Percentiles rank a stretch among this genome's conserved stretches.
Conservation (phyloP, 192 early-diverging fungal species). For the Rhizophagus sp. region DNA sequence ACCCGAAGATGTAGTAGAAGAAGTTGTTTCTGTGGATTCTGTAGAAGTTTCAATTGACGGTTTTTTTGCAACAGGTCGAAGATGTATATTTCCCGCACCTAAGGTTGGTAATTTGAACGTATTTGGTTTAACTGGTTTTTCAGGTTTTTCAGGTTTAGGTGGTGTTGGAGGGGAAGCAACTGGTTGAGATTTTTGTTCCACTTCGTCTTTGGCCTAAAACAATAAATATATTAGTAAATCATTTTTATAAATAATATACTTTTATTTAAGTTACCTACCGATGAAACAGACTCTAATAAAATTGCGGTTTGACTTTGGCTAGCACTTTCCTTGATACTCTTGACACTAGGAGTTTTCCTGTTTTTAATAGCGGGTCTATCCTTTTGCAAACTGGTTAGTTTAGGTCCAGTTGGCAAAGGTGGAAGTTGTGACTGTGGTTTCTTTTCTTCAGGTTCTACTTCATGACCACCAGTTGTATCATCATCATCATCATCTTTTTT, state of each 20-base stretch:
- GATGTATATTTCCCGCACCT: slow-evolving; percentile 26
- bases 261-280: background rate
- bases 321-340: background rate
- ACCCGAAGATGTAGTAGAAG: background rate
- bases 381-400: background rate
- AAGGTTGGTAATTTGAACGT: slow-evolving; percentile 42
- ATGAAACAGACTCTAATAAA: slow-evolving; percentile 9
- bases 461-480: slow-evolving; percentile 25
- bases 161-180: slow-evolving; percentile 17
- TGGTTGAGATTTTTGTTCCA: slow-evolving; percentile 8
- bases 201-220: slow-evolving; percentile 14
- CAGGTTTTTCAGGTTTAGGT: slow-evolving; percentile 35
- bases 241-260: background rate
- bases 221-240: background rate
- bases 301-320: background rate
- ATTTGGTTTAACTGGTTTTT: slow-evolving; percentile 43
- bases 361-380: slow-evolving; percentile 7
- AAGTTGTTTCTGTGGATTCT: slow-evolving; percentile 1
- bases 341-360: background rate
- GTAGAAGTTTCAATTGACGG: slow-evolving; percentile 12
- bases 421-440: slow-evolving; percentile 38
- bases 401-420: slow-evolving; percentile 34
- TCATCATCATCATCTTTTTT: background rate
- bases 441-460: slow-evolving; percentile 37
- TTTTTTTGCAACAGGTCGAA: slow-evolving; percentile 31